These are phyloP conservation scores for Mycotypha africana DNA, from an alignment of 371 early-diverging fungal genomes.

Conservation along the genomic window DNA sequence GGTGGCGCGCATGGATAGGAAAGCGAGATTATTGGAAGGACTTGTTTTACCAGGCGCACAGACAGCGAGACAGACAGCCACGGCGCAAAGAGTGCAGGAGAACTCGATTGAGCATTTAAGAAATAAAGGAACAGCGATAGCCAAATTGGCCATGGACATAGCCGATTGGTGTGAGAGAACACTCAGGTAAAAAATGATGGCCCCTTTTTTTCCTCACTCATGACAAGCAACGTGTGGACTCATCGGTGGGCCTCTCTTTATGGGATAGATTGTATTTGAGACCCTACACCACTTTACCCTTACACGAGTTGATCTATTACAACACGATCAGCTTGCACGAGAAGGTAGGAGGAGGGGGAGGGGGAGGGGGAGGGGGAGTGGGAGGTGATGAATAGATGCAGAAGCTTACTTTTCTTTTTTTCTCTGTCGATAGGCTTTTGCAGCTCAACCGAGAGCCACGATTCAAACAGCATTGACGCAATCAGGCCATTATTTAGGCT, in stretches of 20 bases:
- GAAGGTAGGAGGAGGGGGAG: too few species aligned
- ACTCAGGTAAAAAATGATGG: slow-evolving; percentile 29
- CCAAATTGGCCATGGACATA: slow-evolving; percentile 45
- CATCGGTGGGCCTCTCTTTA: too few species aligned
- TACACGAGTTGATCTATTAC: slow-evolving; percentile 77
- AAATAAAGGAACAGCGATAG: slow-evolving; percentile 23
- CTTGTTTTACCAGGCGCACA: slow-evolving; percentile 27
- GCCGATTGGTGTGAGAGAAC: slow-evolving; percentile 34
- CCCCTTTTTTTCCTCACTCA: too few species aligned
- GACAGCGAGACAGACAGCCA: slow-evolving; percentile 37
- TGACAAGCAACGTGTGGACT: too few species aligned
- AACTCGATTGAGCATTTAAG: slow-evolving; percentile 32
- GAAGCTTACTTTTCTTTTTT: background rate
- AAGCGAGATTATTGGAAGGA: slow-evolving; percentile 27
- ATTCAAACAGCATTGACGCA: slow-evolving; percentile 80
- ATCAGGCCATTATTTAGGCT: slow-evolving; percentile 68
- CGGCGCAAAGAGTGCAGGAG: slow-evolving; percentile 37
- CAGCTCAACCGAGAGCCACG: slow-evolving; percentile 77
- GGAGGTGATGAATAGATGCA: background rate
- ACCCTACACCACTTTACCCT: slow-evolving; percentile 51
- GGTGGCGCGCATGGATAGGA: slow-evolving; percentile 14
- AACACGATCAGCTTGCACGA: slow-evolving; percentile 59
- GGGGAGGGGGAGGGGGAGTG: too few species aligned
- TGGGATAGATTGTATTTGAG: slow-evolving; percentile 44
- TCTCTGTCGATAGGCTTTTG: slow-evolving; percentile 73